These are phyloP conservation scores for Tulasnella sp. DNA, from an alignment of 768 basidiomycete genomes.

Conservation along the genomic window DNA sequence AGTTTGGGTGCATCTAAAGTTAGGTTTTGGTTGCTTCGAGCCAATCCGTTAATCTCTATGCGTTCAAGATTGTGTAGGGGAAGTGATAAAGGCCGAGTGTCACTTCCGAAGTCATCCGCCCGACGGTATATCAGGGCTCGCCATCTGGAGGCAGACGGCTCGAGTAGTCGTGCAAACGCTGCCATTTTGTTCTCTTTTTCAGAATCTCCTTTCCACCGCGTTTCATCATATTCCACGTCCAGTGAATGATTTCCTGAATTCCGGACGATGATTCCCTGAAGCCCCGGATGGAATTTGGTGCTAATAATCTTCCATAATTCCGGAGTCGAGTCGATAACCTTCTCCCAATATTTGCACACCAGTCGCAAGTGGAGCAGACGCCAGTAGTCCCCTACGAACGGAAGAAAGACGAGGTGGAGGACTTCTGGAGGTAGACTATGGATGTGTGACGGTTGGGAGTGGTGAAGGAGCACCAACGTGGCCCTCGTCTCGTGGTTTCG, in stretches of 20 bases:
- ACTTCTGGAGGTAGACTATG: neutral
- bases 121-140: neutral
- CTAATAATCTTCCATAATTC: neutral
- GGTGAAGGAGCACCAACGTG: too few species aligned
- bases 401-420: neutral
- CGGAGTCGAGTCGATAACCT: neutral
- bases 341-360: neutral
- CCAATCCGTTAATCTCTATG: neutral
- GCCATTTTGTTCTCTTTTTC: neutral
- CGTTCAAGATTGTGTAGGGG: neutral
- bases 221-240: neutral
- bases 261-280: neutral
- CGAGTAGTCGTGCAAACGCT: neutral
- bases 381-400: neutral
- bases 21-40: neutral
- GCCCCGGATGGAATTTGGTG: neutral
- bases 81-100: neutral
- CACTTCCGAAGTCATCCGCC: neutral
- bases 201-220: neutral
- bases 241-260: neutral
- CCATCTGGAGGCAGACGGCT: neutral
- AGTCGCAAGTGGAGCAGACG: neutral
- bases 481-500: too few species aligned
- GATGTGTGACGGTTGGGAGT: neutral
- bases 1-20: neutral